Conservation (phyloP, 192 early-diverging fungal genomes). For the Ambispora gerdemannii region DNA sequence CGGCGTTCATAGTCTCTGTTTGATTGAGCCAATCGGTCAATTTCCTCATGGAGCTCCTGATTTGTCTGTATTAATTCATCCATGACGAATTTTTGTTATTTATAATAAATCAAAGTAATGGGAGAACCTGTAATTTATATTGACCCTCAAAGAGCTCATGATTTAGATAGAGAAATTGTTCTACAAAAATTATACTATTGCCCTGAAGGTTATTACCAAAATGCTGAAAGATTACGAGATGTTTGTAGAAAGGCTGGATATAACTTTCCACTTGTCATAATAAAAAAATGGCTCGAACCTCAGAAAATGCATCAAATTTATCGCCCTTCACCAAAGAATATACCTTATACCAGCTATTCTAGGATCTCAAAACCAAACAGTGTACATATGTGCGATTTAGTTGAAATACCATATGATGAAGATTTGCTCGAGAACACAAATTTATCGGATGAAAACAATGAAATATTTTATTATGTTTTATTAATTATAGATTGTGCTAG, state of each 20-base stretch:
- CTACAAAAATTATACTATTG: constrained; percentile 14
- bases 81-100: too few species aligned
- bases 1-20: constrained; percentile 22
- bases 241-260: constrained; percentile 12
- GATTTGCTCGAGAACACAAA: not conserved
- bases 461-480: not conserved
- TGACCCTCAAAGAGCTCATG: constrained; percentile 20
- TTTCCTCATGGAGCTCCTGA: constrained; percentile 11
- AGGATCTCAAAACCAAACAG: too few species aligned
- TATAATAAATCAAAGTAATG: constrained; percentile 19
- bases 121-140: constrained; percentile 16
- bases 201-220: constrained; percentile 8
- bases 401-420: constrained; percentile 5
- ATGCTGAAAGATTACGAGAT: not conserved
- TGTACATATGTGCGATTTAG: not conserved
- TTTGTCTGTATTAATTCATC: constrained; percentile 1
- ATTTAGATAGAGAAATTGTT: constrained; percentile 13
- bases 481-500: not conserved
- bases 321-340: too few species aligned
- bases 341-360: too few species aligned
- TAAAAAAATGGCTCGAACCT: constrained; percentile 15
- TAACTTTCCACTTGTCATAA: not conserved
- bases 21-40: constrained; percentile 16
- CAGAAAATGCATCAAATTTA: constrained; percentile 1
- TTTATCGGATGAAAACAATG: too few species aligned